Conservation (phyloP, 2,329 filamentous ascomycete species). For the Diaporthe helianthi region DNA sequence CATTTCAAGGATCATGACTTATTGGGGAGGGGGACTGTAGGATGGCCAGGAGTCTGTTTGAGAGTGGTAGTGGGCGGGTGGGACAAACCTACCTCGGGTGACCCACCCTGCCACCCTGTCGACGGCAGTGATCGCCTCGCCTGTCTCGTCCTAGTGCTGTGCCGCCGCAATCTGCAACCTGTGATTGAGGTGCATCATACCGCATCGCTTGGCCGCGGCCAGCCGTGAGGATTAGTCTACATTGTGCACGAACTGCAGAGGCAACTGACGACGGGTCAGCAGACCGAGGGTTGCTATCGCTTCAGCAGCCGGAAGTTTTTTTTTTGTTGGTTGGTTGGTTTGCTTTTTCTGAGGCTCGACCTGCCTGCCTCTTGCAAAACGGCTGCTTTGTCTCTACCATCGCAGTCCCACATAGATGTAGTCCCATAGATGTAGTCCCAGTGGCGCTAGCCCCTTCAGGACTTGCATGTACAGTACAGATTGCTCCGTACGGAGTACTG, state of each 20-base stretch:
- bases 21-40: neutral
- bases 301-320: neutral
- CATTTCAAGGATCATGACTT: slow-evolving; percentile 7
- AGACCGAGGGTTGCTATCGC: slow-evolving; percentile 4
- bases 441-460: slow-evolving; percentile 18
- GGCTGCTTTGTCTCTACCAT: slow-evolving; percentile 8
- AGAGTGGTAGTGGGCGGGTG: slow-evolving; percentile 18
- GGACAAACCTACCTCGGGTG: slow-evolving; percentile 31
- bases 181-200: slow-evolving; percentile 33
- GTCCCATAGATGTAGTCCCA: neutral
- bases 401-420: neutral
- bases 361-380: slow-evolving; percentile 17
- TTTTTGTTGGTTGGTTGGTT: too few relatives aligned
- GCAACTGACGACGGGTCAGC: neutral
- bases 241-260: slow-evolving; percentile 8
- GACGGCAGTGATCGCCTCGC: slow-evolving; percentile 24
- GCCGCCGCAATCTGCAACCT: slow-evolving; percentile 23
- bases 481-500: too few relatives aligned
- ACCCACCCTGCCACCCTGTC: slow-evolving; percentile 29
- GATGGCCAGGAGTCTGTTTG: slow-evolving; percentile 20
- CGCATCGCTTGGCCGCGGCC: slow-evolving; percentile 26
- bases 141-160: slow-evolving; percentile 22
- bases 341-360: neutral
- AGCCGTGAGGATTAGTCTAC: slow-evolving; percentile 5
- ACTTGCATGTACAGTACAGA: too few relatives aligned